phyloP scores from a whole-genome alignment of 306 rosid genomes.

The Arachis stenosperma region DNA sequence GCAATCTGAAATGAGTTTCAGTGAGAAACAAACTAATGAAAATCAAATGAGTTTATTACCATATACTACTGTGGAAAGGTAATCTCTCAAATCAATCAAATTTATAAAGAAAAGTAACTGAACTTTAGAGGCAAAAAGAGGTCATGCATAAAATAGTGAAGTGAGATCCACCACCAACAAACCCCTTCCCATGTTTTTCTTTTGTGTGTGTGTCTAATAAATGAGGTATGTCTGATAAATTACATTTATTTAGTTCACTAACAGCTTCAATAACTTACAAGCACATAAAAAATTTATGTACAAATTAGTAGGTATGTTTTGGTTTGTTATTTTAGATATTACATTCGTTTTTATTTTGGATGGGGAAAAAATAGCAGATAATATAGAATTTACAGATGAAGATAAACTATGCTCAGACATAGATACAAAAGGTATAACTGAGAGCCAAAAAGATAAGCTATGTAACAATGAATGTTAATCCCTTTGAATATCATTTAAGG shows the following conservation, averaged over 20 bases:
- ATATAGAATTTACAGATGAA: too few species aligned
- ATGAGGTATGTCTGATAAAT: too few species aligned
- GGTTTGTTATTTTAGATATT: too few species aligned
- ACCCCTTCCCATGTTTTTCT: too few species aligned
- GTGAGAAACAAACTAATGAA: slow-evolving; percentile 23
- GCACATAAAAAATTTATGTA: not conserved
- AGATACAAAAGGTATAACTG: too few species aligned
- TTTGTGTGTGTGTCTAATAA: not conserved
- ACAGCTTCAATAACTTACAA: not conserved
- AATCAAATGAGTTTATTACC: not conserved
- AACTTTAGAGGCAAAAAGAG: not conserved
- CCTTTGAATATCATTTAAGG: too few species aligned
- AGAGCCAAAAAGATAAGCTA: too few species aligned
- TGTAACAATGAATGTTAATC: too few species aligned
- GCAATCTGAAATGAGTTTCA: slow-evolving; percentile 70
- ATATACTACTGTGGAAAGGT: slow-evolving; percentile 7
- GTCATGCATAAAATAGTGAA: not conserved
- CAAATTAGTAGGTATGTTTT: not conserved
- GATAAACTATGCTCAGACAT: too few species aligned
- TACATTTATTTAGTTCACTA: not conserved
- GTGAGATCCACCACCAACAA: not conserved
- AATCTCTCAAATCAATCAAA: slow-evolving; percentile 15
- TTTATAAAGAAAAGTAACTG: not conserved
- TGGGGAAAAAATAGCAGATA: too few species aligned
- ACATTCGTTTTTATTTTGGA: too few species aligned